phyloP scores from a whole-genome alignment of 495 filamentous ascomycete species.

The Daldinia childiae region DNA sequence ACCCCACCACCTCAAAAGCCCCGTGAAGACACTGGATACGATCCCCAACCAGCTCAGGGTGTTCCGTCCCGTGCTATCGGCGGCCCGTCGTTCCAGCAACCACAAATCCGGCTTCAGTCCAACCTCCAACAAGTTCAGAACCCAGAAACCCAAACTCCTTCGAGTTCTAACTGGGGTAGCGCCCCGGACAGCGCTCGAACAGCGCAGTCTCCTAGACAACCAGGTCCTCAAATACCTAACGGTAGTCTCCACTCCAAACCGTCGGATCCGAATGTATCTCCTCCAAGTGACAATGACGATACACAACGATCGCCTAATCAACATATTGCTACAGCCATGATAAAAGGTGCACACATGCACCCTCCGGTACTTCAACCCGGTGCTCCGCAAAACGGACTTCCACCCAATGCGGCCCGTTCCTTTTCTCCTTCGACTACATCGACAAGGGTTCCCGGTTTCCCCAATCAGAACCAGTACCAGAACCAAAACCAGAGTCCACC shows the following conservation, averaged over 20 bases:
- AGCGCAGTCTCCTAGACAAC: neutral
- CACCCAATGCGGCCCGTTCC: neutral
- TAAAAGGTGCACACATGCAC: constrained; percentile 13
- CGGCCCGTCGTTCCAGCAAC: constrained; percentile 1
- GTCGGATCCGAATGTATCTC: constrained; percentile 26
- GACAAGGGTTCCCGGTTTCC: neutral
- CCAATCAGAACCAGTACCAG: neutral
- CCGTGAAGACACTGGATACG: constrained; percentile 8
- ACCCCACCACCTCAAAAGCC: constrained; percentile 24
- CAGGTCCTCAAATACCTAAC: neutral
- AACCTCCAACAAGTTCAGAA: neutral
- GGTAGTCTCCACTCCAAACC: constrained; percentile 14
- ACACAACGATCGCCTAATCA: constrained; percentile 27
- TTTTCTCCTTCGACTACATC: constrained; percentile 9
- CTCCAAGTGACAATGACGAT: constrained; percentile 24
- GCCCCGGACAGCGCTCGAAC: constrained; percentile 27
- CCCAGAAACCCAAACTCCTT: constrained; percentile 24
- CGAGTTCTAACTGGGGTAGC: constrained; percentile 41
- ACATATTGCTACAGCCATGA: constrained; percentile 41
- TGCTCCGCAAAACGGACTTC: neutral
- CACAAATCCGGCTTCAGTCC: constrained; percentile 11
- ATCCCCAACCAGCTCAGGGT: neutral
- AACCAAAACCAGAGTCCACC: neutral
- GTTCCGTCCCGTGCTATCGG: neutral
- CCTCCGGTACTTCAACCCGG: constrained; percentile 13